Evolutionary conservation across 2,329 filamentous ascomycete species (phyloP), one percentile per base, ranked within the genome.

Genomic region (Aureobasidium sp.): DNA sequence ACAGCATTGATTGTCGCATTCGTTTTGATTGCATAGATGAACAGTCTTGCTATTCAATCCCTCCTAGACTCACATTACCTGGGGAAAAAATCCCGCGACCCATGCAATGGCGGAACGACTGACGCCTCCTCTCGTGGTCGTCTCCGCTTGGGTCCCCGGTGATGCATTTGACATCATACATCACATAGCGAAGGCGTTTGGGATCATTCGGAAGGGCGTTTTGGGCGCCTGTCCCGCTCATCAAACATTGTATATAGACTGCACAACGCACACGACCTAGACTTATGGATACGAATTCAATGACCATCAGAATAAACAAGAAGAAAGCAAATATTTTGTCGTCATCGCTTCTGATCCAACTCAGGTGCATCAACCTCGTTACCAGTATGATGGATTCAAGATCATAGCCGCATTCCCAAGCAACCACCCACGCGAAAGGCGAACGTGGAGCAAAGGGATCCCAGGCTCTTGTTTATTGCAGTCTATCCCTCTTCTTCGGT

Each of bases 181-280:
- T 58, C 15, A 47, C 54, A 58, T 58, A 58, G 54, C 54, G 29
- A 45, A 31, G 54, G 54, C 40, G 40, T 58, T 47, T 27, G 40
- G 54, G 37, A 35, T 35, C 19, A 37, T 27, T 33, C 19, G 44
- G 31, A 35, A 22, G 19, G 19, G 40, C 15, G 9, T 45, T 5
- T 2, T 17, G 35, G n/a, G 27, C 22, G 24, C 35, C 19, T 50
- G 47, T n/a, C 22, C 40, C 22, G 22, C 17, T 29, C 22, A 53
- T 53, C 50, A 40, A 53, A 53, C 5, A 14, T 8, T 37, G 48
- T 53, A 53, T 54, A 54, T 54, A 54, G 50, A 54, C 24, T 54
- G 50, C 50, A 54, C 42, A n/a, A 40, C 50, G 50, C 37, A 54
- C 40, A 58, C 54, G 54, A 58, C 45, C 54, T 58, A 48, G 50